Conservation (phyloP, 164 flowering plant genomes). For the Berberis vulgaris region DNA sequence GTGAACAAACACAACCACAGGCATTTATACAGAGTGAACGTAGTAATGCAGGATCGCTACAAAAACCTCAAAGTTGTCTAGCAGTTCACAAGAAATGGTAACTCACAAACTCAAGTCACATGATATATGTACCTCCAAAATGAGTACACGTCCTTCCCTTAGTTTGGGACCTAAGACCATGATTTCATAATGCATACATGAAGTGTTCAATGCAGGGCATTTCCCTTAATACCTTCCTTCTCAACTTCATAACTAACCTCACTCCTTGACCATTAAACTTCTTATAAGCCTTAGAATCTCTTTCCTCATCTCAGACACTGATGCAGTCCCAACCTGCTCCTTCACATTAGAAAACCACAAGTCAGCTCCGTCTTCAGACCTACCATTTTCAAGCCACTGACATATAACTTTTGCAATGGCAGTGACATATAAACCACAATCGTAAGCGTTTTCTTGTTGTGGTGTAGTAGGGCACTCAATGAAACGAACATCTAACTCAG, state of each 20-base stretch:
- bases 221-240: background rate
- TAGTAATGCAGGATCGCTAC: too few relatives aligned
- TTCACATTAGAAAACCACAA: conserved; percentile 8
- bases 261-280: conserved; percentile 6
- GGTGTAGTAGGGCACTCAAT: conserved; percentile 37
- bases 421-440: conserved; percentile 19
- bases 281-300: conserved; percentile 8
- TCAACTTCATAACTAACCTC: background rate
- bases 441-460: conserved; percentile 23
- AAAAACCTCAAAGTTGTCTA: too few relatives aligned
- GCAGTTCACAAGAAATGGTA: too few relatives aligned
- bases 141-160: background rate
- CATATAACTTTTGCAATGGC: conserved; percentile 19
- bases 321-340: background rate
- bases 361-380: conserved; percentile 1
- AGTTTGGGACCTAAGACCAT: background rate
- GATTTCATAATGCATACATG: background rate
- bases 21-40: too few relatives aligned
- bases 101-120: too few relatives aligned
- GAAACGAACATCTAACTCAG: conserved; percentile 14
- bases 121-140: too few relatives aligned
- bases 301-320: conserved; percentile 3
- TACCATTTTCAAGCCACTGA: conserved; percentile 7
- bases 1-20: too few relatives aligned
- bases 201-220: background rate